Conservation (phyloP, 805 yeast species). For the Starmerella potacharoeniae region DNA sequence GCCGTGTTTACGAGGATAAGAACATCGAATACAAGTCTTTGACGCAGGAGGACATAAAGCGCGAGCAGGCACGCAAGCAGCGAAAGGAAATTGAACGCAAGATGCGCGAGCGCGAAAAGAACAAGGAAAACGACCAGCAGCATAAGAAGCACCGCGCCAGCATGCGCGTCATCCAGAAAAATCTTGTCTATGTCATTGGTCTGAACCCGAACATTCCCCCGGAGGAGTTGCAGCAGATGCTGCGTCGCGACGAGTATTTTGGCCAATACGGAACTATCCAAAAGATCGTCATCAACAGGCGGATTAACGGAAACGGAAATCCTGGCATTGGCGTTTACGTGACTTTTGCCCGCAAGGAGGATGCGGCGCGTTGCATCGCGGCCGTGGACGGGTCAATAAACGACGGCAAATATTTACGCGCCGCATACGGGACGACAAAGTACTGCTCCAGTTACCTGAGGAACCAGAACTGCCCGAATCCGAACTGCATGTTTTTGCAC, state of each 20-base stretch:
- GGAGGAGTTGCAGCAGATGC: conserved; percentile 70
- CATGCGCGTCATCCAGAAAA: conserved; percentile 96
- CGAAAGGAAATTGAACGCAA: conserved; percentile 63
- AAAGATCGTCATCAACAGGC: conserved; percentile 78
- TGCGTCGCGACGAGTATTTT: conserved; percentile 84
- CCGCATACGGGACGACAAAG: conserved; percentile 97
- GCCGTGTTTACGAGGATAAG: conserved; percentile 87
- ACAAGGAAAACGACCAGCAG: conserved; percentile 58
- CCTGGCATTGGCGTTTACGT: conserved; percentile 93
- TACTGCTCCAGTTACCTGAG: conserved; percentile 93
- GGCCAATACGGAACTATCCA: conserved; percentile 97
- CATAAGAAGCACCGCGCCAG: conserved; percentile 81
- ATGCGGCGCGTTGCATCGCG: conserved; percentile 84
- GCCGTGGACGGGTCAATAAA: conserved; percentile 86
- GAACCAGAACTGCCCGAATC: conserved; percentile 95
- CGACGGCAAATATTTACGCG: conserved; percentile 81
- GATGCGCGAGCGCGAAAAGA: conserved; percentile 85
- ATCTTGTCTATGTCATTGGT: conserved; percentile 91
- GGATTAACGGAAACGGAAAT: conserved; percentile 48
- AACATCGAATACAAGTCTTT: conserved; percentile 76
- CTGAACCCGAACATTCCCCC: conserved; percentile 75
- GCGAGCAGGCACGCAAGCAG: conserved; percentile 68
- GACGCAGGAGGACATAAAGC: conserved; percentile 75
- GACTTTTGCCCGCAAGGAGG: conserved; percentile 85
- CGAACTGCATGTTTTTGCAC: conserved; percentile 96